phyloP scores from a whole-genome alignment of 495 filamentous ascomycete genomes.

The Aspergillus indologenus region DNA sequence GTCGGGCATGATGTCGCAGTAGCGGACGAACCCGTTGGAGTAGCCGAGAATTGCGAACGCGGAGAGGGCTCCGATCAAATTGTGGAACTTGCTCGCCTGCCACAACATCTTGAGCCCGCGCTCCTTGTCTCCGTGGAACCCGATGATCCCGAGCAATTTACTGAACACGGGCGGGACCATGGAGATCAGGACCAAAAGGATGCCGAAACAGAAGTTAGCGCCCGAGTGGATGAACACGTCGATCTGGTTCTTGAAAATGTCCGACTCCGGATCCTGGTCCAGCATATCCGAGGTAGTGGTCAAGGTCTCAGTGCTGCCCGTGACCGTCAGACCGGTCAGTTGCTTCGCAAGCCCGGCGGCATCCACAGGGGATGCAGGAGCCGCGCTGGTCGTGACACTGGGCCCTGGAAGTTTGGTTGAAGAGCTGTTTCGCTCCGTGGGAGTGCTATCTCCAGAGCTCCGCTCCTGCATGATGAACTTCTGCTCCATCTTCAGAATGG shows the following conservation, averaged over 20 bases:
- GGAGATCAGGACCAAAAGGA: constrained; percentile 78
- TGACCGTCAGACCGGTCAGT: constrained; percentile 33
- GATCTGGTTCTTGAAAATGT: constrained; percentile 63
- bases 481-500: constrained; percentile 63
- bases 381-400: background rate
- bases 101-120: constrained; percentile 82
- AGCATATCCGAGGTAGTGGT: constrained; percentile 32
- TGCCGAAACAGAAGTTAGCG: constrained; percentile 81
- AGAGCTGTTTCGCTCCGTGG: constrained; percentile 17
- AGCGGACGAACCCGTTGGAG: constrained; percentile 81
- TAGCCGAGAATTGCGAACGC: constrained; percentile 77
- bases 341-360: constrained; percentile 26
- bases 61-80: constrained; percentile 88
- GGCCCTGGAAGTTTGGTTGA: constrained; percentile 15
- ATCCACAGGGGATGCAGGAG: constrained; percentile 10
- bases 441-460: constrained; percentile 15
- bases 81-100: constrained; percentile 83
- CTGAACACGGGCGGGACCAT: constrained; percentile 89
- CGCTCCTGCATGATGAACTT: constrained; percentile 51
- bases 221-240: constrained; percentile 89
- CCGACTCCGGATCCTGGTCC: constrained; percentile 48
- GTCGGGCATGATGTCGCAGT: constrained; percentile 81
- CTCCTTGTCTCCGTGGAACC: constrained; percentile 87
- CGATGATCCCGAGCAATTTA: constrained; percentile 80
- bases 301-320: constrained; percentile 14